These are phyloP conservation scores for Amaranthus cruentus DNA, from an alignment of 148 eudicot species.

Conservation along the genomic window DNA sequence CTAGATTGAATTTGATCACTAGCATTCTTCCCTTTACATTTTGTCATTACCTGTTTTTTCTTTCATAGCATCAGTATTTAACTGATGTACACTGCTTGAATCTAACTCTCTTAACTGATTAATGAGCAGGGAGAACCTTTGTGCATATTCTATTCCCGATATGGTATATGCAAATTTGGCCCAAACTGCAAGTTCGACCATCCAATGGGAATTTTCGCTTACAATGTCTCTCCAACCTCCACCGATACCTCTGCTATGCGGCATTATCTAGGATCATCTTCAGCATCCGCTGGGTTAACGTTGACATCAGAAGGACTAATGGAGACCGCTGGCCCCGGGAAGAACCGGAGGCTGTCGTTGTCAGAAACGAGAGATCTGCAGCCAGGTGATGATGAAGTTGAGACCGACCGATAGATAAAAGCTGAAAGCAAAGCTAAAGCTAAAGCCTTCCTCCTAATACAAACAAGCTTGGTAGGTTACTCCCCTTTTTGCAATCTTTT, in stretches of 20 bases:
- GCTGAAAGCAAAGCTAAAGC: too few species aligned
- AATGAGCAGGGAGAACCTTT: constrained; percentile 71
- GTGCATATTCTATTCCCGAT: constrained; percentile 87
- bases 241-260: constrained; percentile 50
- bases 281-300: constrained; percentile 40
- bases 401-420: constrained; percentile 43
- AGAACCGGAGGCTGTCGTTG: constrained; percentile 51
- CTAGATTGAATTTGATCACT: too few species aligned
- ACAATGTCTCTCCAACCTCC: constrained; percentile 49
- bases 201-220: constrained; percentile 69
- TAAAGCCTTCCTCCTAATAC: neutral
- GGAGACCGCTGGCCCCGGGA: constrained; percentile 35
- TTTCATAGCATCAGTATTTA: too few species aligned
- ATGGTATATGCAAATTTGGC: constrained; percentile 95
- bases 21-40: too few species aligned
- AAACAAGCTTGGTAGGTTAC: constrained; percentile 17
- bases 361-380: constrained; percentile 63
- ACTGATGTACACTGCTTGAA: too few species aligned
- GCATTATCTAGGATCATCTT: constrained; percentile 63
- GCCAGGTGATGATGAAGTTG: constrained; percentile 51
- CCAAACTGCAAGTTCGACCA: constrained; percentile 95
- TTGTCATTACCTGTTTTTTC: too few species aligned
- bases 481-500: constrained; percentile 37
- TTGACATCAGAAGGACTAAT: constrained; percentile 46
- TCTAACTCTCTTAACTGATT: neutral